Conservation (phyloP, 2,329 filamentous ascomycete species). For the Aureobasidium sp. region DNA sequence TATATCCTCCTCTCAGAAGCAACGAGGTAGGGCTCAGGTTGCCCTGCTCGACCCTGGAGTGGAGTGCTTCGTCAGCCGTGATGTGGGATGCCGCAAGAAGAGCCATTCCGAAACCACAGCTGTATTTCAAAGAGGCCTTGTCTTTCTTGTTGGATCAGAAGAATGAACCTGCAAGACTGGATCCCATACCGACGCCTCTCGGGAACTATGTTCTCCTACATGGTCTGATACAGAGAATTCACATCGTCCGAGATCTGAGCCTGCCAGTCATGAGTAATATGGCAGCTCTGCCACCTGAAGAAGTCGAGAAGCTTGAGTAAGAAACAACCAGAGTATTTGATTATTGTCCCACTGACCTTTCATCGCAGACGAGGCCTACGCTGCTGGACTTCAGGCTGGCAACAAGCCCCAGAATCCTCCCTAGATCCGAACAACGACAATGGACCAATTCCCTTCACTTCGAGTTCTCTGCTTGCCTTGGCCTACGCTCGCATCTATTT, state of each 20-base stretch:
- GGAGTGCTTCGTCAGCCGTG: conserved; percentile 45
- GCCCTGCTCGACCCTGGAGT: conserved; percentile 49
- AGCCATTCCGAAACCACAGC: conserved; percentile 3
- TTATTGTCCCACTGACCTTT: neutral
- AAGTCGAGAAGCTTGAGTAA: conserved; percentile 2
- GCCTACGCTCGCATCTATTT: conserved; percentile 44
- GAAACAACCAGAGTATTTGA: fast-evolving
- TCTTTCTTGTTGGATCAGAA: neutral
- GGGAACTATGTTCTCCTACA: conserved; percentile 68
- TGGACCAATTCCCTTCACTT: conserved; percentile 36
- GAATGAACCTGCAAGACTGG: neutral
- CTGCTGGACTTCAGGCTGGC: conserved; percentile 30
- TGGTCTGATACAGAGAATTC: conserved; percentile 45
- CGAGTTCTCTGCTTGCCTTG: conserved; percentile 40
- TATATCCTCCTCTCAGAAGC: conserved; percentile 46
- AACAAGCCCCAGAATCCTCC: conserved; percentile 30
- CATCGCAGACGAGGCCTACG: neutral
- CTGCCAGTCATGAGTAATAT: neutral
- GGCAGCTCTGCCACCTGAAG: neutral
- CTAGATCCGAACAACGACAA: conserved; percentile 32
- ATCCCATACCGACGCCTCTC: neutral
- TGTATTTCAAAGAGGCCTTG: conserved; percentile 8
- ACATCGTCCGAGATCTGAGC: neutral
- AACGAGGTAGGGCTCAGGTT: conserved; percentile 26
- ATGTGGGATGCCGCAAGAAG: conserved; percentile 36